Evolutionary conservation across 2,329 filamentous ascomycete genomes (phyloP).

Genomic region (Sporothrix dimorphospora): DNA sequence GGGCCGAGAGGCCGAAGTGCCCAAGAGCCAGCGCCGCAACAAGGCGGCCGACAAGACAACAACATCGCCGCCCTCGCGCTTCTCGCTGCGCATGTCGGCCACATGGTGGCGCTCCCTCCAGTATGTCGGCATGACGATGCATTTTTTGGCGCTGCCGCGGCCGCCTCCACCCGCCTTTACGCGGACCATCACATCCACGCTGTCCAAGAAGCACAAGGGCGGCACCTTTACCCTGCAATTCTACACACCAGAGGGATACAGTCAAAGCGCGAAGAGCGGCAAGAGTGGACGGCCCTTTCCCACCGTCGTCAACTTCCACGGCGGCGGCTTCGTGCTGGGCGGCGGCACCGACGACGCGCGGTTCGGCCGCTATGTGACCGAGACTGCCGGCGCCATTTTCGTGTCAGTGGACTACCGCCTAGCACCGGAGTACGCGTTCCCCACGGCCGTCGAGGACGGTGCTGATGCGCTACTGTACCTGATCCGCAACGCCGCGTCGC

Average conservation of each 20-base stretch:
- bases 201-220: slow-evolving; percentile 37
- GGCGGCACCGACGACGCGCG: slow-evolving; percentile 65
- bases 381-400: slow-evolving; percentile 56
- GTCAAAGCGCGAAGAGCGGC: slow-evolving; percentile 14
- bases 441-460: slow-evolving; percentile 66
- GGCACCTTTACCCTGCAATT: slow-evolving; percentile 47
- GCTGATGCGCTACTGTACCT: slow-evolving; percentile 67
- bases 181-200: slow-evolving; percentile 54
- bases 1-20: slow-evolving; percentile 25
- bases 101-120: slow-evolving; percentile 69
- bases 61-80: slow-evolving; percentile 50
- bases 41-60: slow-evolving; percentile 22
- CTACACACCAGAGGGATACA: slow-evolving; percentile 48
- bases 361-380: slow-evolving; percentile 59
- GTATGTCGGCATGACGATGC: slow-evolving; percentile 69
- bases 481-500: slow-evolving; percentile 56
- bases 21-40: neutral
- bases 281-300: slow-evolving; percentile 41
- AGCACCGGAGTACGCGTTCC: slow-evolving; percentile 66
- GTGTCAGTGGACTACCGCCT: slow-evolving; percentile 71
- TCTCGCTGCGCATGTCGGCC: slow-evolving; percentile 65
- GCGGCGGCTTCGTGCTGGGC: slow-evolving; percentile 68
- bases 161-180: slow-evolving; percentile 64
- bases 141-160: slow-evolving; percentile 62
- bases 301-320: slow-evolving; percentile 68